Base-by-base conservation (phyloP, 257 asterid genomes). In the Petunia axillaris region DNA sequence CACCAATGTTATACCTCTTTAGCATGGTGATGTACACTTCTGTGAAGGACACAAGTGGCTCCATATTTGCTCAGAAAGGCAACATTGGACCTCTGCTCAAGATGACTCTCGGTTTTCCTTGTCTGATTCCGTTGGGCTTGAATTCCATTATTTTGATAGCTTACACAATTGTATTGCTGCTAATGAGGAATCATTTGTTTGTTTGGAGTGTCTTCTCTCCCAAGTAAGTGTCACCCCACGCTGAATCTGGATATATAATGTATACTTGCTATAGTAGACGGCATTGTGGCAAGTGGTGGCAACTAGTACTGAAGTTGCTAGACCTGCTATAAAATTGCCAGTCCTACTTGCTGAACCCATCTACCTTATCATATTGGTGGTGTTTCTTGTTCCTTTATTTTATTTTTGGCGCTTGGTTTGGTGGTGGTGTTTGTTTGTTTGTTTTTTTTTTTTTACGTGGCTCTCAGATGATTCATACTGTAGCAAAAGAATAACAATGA, bases 201-300 rank as follows among this genome's bases (percentile, higher is more conserved):
- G 90, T 94, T 64, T 94, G 98, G 98, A 94, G 98, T 13, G 98
- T 94, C 83, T 94, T 93, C 81, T 93, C 98, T 66, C 98, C 98
- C 4, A 94, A 94, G 98, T 94, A 90, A 91, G 96, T 82, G 65
- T 40, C 46, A 60, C 10, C 60, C 66, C 4, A 62, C 6, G 9
- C 44, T 36, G 41, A 43, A 57, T 58, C 50, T 3, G 52, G 25
- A 57, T 73, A 50, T 41, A 46, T 38, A 1, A 16, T 35, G 7
- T n/a, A 50, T 13, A 64, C 10, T 48, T 64, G 55, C 65, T 64
- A 50, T 25, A 25, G 25, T 25, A 25, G 25, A 25, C 25, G 25
- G 25, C 25, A 25, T 25, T 25, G 25, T 25, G 25, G 25, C 25
- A 25, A 25, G 25, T 25, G 25, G 25, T 25, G 25, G 25, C 25